Percentiles rank a stretch among this genome's conserved stretches.
Evolutionary conservation across 352 stramenopile species (phyloP).

Genomic region (Pythium sukuiense): DNA sequence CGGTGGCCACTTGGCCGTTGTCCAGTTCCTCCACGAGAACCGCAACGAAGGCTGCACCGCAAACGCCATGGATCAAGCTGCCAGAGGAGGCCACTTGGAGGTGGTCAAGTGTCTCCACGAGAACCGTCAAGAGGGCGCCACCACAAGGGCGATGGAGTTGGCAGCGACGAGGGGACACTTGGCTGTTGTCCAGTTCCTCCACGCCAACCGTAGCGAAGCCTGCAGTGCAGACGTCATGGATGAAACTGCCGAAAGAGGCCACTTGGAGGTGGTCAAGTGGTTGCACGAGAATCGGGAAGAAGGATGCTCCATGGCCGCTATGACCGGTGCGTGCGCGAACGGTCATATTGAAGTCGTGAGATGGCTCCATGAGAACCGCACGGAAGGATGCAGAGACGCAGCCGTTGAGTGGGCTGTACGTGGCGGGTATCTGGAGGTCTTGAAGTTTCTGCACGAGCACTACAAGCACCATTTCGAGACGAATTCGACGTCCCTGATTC

Average conservation of each 20-base stretch:
- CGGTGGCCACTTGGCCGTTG: conserved; percentile 60
- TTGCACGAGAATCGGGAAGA: conserved; percentile 53
- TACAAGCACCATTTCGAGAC: no score
- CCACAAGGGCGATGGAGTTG: conserved; percentile 54
- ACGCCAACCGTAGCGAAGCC: conserved; percentile 51
- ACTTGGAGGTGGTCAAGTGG: conserved; percentile 55
- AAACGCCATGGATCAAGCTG: conserved; percentile 63
- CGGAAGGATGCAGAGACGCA: conserved; percentile 26
- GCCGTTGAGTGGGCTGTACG: conserved; percentile 12
- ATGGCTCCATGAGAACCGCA: conserved; percentile 23
- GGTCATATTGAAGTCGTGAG: conserved; percentile 28
- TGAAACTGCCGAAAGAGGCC: conserved; percentile 47
- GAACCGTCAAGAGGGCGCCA: conserved; percentile 55
- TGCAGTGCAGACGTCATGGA: conserved; percentile 66
- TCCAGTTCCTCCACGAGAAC: conserved; percentile 64
- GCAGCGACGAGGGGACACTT: conserved; percentile 58
- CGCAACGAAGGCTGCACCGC: conserved; percentile 31
- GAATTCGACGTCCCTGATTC: no score
- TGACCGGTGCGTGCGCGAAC: conserved; percentile 27
- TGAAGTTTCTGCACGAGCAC: no score
- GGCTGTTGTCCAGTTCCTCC: conserved; percentile 54
- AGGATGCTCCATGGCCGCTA: conserved; percentile 38
- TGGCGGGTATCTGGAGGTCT: no score
- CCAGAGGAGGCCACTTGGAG: conserved; percentile 49
- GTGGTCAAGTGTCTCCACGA: conserved; percentile 59